Evolutionary conservation across 2,329 filamentous ascomycete species (phyloP), one percentile per base, ranked within the genome.

Genomic region (Claviceps digitariae): DNA sequence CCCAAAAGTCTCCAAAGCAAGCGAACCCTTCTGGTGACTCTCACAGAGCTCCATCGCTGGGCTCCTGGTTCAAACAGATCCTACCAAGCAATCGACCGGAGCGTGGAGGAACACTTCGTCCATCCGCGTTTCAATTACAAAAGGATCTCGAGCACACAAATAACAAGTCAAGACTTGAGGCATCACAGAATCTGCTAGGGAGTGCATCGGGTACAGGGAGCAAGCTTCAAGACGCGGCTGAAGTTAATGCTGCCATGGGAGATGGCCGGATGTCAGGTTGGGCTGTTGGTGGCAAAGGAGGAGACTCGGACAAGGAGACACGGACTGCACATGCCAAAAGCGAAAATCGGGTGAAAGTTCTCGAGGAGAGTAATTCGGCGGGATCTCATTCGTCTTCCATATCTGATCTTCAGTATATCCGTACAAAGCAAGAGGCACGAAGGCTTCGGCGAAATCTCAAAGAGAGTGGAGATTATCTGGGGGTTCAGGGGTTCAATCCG

Each of bases 401-500:
- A 12, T 13, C 46, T 4, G 51, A 55, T 8, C 20, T 47, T 15
- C 50, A 55, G 21, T 41, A 17, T 17, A 54, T 62, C 1, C 61
- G 66, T 13, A 62, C 62, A 2, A 72, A 66, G 51, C 61, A 57
- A 41, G 63, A 67, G 46, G 56, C 62, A 40, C 63, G 67, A 2
- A 58, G 59, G 7, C 65, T 69, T 38, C 71, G 77, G 6, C 69
- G 69, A 46, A 71, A 62, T 43, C 67, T 81, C 52, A 77, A 74
- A 56, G 71, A 74, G 52, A 79, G 75, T 52, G 77, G 77, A 4
- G 79, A 83, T 61, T 82, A 74, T 59, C 70, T 82, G 0, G 78
- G 78, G 2, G 75, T 81, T 1, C 77, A 79, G 54, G 79, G 79
- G 3, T 68, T 77, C 52, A 81, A 82, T 59, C 79, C 79, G 0